A percentile compares a stretch with the other conserved stretches of the same genome.
Conservation (phyloP, 345 rosid genomes). For the Lepidium aucheri region DNA sequence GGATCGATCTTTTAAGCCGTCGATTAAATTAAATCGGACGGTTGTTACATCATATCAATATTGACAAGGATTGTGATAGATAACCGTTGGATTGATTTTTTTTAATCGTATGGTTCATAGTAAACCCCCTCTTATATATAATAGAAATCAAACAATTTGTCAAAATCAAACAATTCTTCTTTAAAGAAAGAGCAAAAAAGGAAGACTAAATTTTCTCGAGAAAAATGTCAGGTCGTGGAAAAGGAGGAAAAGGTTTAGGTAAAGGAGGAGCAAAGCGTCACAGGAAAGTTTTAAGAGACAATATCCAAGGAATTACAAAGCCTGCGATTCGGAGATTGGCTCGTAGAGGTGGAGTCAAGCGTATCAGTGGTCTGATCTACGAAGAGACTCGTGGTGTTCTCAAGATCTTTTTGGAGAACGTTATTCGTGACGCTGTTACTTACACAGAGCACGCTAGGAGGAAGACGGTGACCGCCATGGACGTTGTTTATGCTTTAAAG, state of each 20-base stretch:
- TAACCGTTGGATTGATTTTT: background rate
- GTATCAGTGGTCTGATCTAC: constrained; percentile 26
- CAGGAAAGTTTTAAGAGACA: constrained; percentile 26
- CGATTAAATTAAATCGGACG: background rate
- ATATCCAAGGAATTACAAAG: constrained; percentile 29
- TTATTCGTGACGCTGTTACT: constrained; percentile 22
- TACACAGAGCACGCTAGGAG: constrained; percentile 29
- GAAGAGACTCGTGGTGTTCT: constrained; percentile 25
- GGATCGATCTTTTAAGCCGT: background rate
- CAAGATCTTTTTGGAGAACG: constrained; percentile 26
- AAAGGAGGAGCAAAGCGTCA: constrained; percentile 28
- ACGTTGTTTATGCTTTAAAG: constrained; percentile 18
- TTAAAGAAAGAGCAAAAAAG: background rate
- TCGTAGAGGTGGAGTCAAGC: constrained; percentile 30
- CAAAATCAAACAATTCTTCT: background rate
- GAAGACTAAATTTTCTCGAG: background rate
- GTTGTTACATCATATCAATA: background rate
- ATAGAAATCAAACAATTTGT: background rate
- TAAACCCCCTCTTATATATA: constrained; percentile 18
- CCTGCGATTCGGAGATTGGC: constrained; percentile 24
- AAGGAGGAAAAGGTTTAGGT: constrained; percentile 26
- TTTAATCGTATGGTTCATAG: background rate
- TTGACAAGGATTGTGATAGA: background rate
- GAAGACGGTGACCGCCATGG: constrained; percentile 28
- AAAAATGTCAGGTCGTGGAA: constrained; percentile 25